phyloP scores from a whole-genome alignment of 163 green algal species.

The Volvox carteri region DNA sequence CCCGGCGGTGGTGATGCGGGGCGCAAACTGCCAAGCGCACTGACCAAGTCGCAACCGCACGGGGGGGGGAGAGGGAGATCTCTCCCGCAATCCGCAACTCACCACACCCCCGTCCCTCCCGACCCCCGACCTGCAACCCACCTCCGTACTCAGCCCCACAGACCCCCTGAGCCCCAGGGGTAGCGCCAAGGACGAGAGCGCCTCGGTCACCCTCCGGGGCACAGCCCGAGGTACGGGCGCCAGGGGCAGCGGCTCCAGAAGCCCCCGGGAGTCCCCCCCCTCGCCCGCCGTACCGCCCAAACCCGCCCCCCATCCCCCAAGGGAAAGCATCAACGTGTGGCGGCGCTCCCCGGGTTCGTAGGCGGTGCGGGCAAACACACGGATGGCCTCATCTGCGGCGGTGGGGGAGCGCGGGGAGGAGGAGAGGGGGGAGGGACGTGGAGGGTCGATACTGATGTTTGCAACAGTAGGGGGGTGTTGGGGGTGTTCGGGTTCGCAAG shows the following conservation, averaged over 20 bases:
- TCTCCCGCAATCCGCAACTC: no score
- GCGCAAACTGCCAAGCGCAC: no score
- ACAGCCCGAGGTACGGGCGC: constrained; percentile 29
- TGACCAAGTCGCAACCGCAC: no score
- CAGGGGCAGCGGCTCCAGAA: constrained; percentile 14
- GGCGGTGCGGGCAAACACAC: constrained; percentile 27
- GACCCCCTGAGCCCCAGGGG: not conserved
- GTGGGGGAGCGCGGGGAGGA: not conserved
- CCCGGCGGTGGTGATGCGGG: no score
- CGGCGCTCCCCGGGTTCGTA: constrained; percentile 46
- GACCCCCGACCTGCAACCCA: not conserved
- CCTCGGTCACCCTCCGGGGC: not conserved
- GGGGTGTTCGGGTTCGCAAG: no score
- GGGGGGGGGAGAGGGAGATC: no score
- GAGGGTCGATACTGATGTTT: no score
- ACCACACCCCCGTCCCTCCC: no score
- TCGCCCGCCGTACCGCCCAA: not conserved
- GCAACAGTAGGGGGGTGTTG: no score
- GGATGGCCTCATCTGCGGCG: constrained; percentile 35
- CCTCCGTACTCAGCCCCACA: not conserved
- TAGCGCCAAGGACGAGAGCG: not conserved
- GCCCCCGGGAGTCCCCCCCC: not conserved
- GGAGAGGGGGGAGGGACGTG: not conserved
- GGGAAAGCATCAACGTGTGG: constrained; percentile 31
- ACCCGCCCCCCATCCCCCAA: not conserved